These are phyloP conservation scores for Trichophyton equinum DNA, from an alignment of 2,329 filamentous ascomycete genomes.

Conservation along the genomic window DNA sequence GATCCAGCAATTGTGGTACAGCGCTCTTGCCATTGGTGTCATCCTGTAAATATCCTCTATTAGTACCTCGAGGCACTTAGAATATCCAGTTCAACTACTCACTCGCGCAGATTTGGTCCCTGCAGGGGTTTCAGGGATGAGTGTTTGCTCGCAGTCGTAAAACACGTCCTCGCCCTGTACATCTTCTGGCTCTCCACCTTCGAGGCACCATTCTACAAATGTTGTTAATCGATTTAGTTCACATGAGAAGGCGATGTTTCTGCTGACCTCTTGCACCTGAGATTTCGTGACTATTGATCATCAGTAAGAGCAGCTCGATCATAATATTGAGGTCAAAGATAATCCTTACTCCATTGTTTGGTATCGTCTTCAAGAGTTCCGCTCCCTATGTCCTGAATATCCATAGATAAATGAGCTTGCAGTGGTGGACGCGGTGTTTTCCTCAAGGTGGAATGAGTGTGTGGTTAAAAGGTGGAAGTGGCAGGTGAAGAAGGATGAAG, in stretches of 20 bases:
- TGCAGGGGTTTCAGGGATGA: background rate
- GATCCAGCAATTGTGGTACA: background rate
- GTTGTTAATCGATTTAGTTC: background rate
- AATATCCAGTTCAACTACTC: background rate
- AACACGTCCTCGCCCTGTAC: background rate
- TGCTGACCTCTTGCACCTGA: background rate
- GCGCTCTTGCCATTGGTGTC: no score
- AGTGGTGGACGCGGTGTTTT: background rate
- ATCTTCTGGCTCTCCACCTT: background rate
- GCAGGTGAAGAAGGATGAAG: background rate
- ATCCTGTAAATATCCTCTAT: background rate
- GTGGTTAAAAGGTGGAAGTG: background rate
- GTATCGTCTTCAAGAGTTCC: background rate
- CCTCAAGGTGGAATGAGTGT: background rate
- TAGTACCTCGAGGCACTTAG: background rate
- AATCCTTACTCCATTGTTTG: background rate
- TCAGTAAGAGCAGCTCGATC: background rate
- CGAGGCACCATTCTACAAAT: constrained; percentile 2
- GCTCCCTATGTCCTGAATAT: background rate
- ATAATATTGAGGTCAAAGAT: background rate
- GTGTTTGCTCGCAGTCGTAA: background rate
- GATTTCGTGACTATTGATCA: background rate
- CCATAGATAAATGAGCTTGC: background rate
- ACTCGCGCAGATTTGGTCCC: background rate
- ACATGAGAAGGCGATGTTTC: background rate